Conservation (phyloP, 1,284 basidiomycete genomes). For the Microbotryum saponariae region DNA sequence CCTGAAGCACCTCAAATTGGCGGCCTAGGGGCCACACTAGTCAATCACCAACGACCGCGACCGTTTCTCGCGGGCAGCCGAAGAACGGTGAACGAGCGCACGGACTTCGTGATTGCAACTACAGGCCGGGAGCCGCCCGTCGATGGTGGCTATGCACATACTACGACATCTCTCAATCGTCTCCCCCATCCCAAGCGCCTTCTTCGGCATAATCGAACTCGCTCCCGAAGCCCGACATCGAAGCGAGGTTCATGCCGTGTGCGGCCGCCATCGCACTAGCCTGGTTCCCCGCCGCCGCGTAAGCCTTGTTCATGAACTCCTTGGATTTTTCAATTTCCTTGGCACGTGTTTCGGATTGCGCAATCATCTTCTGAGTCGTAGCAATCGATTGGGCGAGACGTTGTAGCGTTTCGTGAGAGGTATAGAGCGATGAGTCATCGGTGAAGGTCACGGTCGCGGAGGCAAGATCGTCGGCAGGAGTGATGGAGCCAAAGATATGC, state of each 20-base stretch:
- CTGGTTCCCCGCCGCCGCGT: neutral
- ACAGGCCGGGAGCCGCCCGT: no score
- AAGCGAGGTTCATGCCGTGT: neutral
- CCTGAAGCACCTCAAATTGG: neutral
- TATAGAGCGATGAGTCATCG: conserved; percentile 27
- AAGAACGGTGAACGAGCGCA: neutral
- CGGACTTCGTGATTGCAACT: no score
- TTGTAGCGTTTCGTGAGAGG: conserved; percentile 17
- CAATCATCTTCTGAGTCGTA: conserved; percentile 7
- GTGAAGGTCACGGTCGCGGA: conserved; percentile 19
- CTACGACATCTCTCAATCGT: neutral
- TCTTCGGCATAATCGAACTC: neutral
- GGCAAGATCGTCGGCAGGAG: neutral
- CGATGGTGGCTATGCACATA: no score
- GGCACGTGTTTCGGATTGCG: conserved; percentile 1
- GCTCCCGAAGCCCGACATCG: no score
- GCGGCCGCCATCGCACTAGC: neutral
- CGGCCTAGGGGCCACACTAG: neutral
- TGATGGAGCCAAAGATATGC: conserved; percentile 18
- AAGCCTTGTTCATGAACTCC: conserved; percentile 28
- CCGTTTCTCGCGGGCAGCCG: neutral
- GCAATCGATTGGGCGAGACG: conserved; percentile 20
- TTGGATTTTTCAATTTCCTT: conserved; percentile 11
- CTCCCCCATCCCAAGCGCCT: conserved; percentile 1
- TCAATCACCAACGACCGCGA: neutral